Evolutionary conservation across 495 filamentous ascomycete genomes (phyloP), one percentile per base, ranked within the genome.

Genomic region (Xylaria sp.): DNA sequence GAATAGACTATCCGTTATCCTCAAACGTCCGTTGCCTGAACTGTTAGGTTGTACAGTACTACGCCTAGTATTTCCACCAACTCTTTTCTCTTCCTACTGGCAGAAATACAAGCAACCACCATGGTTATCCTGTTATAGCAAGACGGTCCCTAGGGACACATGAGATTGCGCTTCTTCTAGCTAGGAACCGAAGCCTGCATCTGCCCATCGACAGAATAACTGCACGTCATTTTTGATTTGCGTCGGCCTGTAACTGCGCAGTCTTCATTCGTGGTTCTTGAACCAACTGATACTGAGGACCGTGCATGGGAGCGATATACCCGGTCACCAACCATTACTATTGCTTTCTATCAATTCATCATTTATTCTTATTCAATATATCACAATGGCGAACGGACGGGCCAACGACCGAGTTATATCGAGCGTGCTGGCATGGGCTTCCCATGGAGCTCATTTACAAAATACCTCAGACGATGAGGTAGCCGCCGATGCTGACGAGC

Each of bases 41-140:
- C 48, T 55, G 48, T 43, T 29, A 29, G 14, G 53, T 19, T 19
- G 12, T 15, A 24, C 17, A 40, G 1, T 57, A 26, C 44, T 9
- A 29, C n/a, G n/a, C n/a, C 58, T 41, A 24, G 35, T 50, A 15
- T 65, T 17, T 29, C 29, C 40, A 35, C 46, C 33, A 53, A 63
- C 43, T 37, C 48, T 48, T n/a, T n/a, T 40, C 19, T 65, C 61
- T 71, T 66, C 69, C 61, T 58, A 59, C 40, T 31, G 35, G 61
- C 40, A 65, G 29, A 48, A 17, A 29, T 44, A 26, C 29, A 58
- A 33, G 50, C 12, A 50, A 68, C 70, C 72, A 80, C 66, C 24
- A 88, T 88, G 85, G 74, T 76, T 73, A 71, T 78, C 55, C 77
- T 73, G 71, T 88, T 87, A 88, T 88, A 88, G 84, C 86, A 79